phyloP scores from a whole-genome alignment of 805 yeast species.

The Ogataea henricii region DNA sequence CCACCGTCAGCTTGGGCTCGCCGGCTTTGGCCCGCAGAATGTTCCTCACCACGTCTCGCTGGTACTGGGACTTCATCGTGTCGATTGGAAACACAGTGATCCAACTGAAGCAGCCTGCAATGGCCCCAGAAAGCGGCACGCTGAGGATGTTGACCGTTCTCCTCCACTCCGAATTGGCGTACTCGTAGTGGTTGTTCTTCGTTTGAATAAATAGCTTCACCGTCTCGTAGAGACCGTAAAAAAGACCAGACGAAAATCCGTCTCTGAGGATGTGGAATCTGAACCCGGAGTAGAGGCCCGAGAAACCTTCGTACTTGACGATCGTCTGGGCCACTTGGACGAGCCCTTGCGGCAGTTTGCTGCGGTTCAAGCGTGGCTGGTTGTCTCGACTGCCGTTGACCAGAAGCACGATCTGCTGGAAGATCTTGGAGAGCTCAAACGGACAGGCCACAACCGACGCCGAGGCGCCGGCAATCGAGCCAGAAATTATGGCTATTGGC shows the following conservation, averaged over 20 bases:
- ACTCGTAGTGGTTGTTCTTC: conserved; percentile 23
- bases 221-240: conserved; percentile 75
- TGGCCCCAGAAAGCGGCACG: conserved; percentile 73
- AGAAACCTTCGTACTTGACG: conserved; percentile 56
- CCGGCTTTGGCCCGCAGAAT: conserved; percentile 57
- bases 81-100: conserved; percentile 75
- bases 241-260: conserved; percentile 67
- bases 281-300: conserved; percentile 74
- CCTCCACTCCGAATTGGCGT: conserved; percentile 16
- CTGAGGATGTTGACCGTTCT: conserved; percentile 41
- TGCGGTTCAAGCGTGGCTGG: conserved; percentile 19
- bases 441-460: conserved; percentile 76
- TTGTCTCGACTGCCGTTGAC: conserved; percentile 37
- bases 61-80: conserved; percentile 74
- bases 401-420: conserved; percentile 67
- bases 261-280: conserved; percentile 70
- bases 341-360: conserved; percentile 35
- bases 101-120: conserved; percentile 79
- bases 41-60: conserved; percentile 70
- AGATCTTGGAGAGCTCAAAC: conserved; percentile 80
- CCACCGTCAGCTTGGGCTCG: conserved; percentile 41
- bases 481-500: conserved; percentile 55
- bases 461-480: conserved; percentile 64
- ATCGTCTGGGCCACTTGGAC: conserved; percentile 54
- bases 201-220: conserved; percentile 51